phyloP scores from a whole-genome alignment of 2,329 filamentous ascomycete species.

The Calonectria montana region DNA sequence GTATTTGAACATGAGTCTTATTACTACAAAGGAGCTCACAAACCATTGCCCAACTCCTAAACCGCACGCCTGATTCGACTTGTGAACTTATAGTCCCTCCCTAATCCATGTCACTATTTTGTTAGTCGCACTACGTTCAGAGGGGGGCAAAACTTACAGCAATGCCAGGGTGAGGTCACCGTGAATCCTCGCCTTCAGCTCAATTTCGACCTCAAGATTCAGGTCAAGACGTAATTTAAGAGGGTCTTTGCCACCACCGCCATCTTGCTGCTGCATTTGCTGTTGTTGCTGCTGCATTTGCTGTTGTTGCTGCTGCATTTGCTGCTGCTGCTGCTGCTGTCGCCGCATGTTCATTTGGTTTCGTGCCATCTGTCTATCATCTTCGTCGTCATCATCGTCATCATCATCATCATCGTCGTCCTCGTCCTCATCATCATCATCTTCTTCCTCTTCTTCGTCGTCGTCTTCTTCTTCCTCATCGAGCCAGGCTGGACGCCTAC shows the following conservation, averaged over 20 bases:
- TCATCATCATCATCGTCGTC: slow-evolving; percentile 34
- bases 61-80: too few species aligned
- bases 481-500: slow-evolving; percentile 37
- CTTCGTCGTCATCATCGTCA: not conserved
- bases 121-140: slow-evolving; percentile 27
- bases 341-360: slow-evolving; percentile 12
- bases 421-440: slow-evolving; percentile 23
- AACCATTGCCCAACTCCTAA: not conserved
- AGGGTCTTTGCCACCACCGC: slow-evolving; percentile 38
- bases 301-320: slow-evolving; percentile 31
- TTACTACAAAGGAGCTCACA: not conserved
- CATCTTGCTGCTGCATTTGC: slow-evolving; percentile 29
- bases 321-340: slow-evolving; percentile 31
- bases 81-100: slow-evolving; percentile 24
- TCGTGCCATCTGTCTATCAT: slow-evolving; percentile 4
- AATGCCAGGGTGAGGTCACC: slow-evolving; percentile 85
- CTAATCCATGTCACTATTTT: slow-evolving; percentile 43
- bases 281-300: slow-evolving; percentile 31
- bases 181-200: slow-evolving; percentile 86
- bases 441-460: slow-evolving; percentile 14
- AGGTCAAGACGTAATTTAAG: slow-evolving; percentile 80
- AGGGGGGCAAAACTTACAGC: slow-evolving; percentile 56
- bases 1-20: not conserved
- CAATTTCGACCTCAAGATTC: slow-evolving; percentile 86
- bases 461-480: slow-evolving; percentile 38